These are phyloP conservation scores for Prunus mume DNA, from an alignment of 306 rosid genomes.

Conservation along the genomic window DNA sequence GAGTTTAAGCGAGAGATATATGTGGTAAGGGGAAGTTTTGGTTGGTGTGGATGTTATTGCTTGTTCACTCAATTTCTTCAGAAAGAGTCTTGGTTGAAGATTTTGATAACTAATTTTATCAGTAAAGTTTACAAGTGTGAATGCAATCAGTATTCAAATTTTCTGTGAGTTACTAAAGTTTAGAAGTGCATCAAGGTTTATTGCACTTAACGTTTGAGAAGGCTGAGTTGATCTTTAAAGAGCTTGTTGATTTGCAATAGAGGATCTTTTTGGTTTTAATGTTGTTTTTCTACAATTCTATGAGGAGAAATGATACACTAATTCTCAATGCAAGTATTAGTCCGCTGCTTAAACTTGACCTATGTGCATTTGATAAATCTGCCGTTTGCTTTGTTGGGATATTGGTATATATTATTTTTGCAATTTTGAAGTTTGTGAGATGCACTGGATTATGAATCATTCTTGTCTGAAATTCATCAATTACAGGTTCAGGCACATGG, in stretches of 20 bases:
- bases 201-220: background rate
- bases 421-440: background rate
- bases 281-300: background rate
- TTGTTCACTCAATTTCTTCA: background rate
- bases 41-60: background rate
- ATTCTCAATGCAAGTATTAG: background rate
- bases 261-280: background rate
- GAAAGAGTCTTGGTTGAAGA: background rate
- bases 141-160: background rate
- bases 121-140: background rate
- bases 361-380: background rate
- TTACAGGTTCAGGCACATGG: slow-evolving; percentile 96
- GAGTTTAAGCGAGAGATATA: slow-evolving; percentile 91
- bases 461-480: slow-evolving; percentile 24
- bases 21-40: slow-evolving; percentile 61
- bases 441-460: slow-evolving; percentile 4
- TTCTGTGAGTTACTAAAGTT: no score
- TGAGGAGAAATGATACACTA: background rate
- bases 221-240: background rate
- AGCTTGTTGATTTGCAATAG: background rate
- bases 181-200: background rate
- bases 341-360: background rate
- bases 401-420: background rate
- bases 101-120: background rate
- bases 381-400: background rate